Conservation (phyloP, 2,329 filamentous ascomycete genomes). For the Thielaviopsis cerberus region DNA sequence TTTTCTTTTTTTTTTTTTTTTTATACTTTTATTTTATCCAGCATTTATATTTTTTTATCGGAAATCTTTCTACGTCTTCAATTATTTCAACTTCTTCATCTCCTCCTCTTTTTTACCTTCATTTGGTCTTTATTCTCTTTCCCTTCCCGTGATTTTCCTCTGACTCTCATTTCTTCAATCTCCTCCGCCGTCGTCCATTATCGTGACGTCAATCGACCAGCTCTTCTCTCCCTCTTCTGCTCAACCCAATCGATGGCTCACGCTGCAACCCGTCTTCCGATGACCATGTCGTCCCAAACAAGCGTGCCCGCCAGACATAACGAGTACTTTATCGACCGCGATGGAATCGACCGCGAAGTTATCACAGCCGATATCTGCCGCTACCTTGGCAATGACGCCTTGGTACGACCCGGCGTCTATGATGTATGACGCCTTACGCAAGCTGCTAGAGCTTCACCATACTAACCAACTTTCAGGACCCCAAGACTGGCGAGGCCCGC, state of each 20-base stretch:
- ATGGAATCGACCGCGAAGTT: slow-evolving; percentile 33
- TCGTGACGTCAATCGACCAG: not conserved
- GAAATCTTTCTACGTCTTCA: not conserved
- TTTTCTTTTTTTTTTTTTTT: not conserved
- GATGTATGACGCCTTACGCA: slow-evolving; percentile 33
- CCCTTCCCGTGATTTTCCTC: not conserved
- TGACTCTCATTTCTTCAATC: not conserved
- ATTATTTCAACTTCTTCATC: slow-evolving; percentile 1
- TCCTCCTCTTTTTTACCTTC: not conserved
- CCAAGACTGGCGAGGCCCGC: slow-evolving; percentile 38
- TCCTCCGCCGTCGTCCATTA: not conserved
- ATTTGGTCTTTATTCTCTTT: not conserved
- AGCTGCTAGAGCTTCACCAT: not conserved
- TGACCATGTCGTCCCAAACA: slow-evolving; percentile 3
- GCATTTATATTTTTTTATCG: not conserved
- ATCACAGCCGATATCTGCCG: slow-evolving; percentile 73
- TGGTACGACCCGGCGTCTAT: slow-evolving; percentile 56
- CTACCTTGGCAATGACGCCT: slow-evolving; percentile 65
- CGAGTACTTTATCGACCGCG: slow-evolving; percentile 10
- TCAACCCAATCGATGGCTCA: slow-evolving; percentile 1
- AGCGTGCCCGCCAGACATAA: slow-evolving; percentile 8
- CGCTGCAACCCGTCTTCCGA: slow-evolving; percentile 4
- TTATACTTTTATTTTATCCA: not conserved
- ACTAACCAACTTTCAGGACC: slow-evolving; percentile 24
- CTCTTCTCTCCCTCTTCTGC: not conserved